These are phyloP conservation scores for Syncephalis plumigaleata DNA, from an alignment of 371 early-diverging fungal genomes.

Conservation along the genomic window DNA sequence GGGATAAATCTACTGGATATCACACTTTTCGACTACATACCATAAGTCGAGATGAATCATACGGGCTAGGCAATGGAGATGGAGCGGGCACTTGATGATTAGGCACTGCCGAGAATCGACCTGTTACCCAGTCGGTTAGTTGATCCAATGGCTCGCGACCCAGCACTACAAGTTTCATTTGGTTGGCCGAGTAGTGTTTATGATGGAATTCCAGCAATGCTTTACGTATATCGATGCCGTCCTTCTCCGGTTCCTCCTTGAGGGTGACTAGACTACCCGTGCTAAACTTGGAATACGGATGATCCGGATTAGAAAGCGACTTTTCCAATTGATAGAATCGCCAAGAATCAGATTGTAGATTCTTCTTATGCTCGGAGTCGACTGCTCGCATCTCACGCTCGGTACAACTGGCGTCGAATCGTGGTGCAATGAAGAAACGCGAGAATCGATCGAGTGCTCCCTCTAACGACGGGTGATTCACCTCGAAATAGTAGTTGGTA, in stretches of 20 bases:
- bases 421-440: constrained; percentile 82
- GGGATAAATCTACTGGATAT: neutral
- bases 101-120: constrained; percentile 48
- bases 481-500: constrained; percentile 93
- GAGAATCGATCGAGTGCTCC: constrained; percentile 89
- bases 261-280: constrained; percentile 68
- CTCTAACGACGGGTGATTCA: constrained; percentile 65
- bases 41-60: neutral
- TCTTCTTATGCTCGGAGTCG: constrained; percentile 92
- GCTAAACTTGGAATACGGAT: constrained; percentile 77
- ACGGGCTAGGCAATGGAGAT: neutral
- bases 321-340: constrained; percentile 74
- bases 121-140: constrained; percentile 65
- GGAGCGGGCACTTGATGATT: neutral
- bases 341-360: constrained; percentile 74
- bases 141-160: constrained; percentile 81
- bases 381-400: constrained; percentile 89
- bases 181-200: constrained; percentile 80
- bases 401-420: constrained; percentile 70
- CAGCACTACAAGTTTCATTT: constrained; percentile 83
- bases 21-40: neutral
- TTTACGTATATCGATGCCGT: constrained; percentile 67
- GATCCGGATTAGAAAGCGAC: constrained; percentile 49
- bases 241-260: constrained; percentile 40
- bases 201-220: constrained; percentile 76